phyloP scores from a whole-genome alignment of 768 basidiomycete species.

The Scleroderma bovista region DNA sequence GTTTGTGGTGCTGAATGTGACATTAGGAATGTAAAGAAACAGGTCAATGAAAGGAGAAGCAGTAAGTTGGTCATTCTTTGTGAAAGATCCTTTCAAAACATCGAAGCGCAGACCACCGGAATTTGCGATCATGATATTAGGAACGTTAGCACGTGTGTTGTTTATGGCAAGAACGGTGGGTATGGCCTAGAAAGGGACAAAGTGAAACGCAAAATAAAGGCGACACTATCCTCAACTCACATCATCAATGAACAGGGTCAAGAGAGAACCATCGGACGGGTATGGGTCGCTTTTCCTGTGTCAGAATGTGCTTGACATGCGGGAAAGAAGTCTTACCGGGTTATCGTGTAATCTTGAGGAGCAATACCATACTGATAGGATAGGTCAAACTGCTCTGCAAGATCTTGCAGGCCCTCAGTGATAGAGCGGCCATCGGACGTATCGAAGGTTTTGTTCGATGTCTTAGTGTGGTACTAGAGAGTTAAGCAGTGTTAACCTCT shows the following conservation, averaged over 20 bases:
- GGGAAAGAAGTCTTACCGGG: slow-evolving; percentile 36
- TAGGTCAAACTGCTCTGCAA: slow-evolving; percentile 59
- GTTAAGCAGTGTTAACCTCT: neutral
- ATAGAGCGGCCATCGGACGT: slow-evolving; percentile 50
- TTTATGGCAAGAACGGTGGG: slow-evolving; percentile 55
- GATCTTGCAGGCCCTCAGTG: slow-evolving; percentile 46
- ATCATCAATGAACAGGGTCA: slow-evolving; percentile 52
- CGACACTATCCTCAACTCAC: slow-evolving; percentile 20
- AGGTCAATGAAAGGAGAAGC: slow-evolving; percentile 62
- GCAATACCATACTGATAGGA: slow-evolving; percentile 60
- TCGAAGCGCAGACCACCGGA: slow-evolving; percentile 63
- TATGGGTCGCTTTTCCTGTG: slow-evolving; percentile 44
- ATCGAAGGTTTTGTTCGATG: slow-evolving; percentile 52
- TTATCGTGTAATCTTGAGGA: slow-evolving; percentile 69
- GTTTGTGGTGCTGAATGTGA: slow-evolving; percentile 46
- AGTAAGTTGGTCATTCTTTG: slow-evolving; percentile 76
- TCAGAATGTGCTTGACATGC: neutral
- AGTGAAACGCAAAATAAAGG: neutral
- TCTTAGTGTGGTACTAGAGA: slow-evolving; percentile 58
- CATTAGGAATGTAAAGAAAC: slow-evolving; percentile 56
- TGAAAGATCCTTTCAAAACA: slow-evolving; percentile 64
- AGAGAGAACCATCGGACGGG: slow-evolving; percentile 53
- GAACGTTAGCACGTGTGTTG: slow-evolving; percentile 54
- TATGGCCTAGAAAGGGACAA: slow-evolving; percentile 33
- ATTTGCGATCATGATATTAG: slow-evolving; percentile 61